These are phyloP conservation scores for Neltuma alba DNA, from an alignment of 306 rosid genomes.

Conservation along the genomic window DNA sequence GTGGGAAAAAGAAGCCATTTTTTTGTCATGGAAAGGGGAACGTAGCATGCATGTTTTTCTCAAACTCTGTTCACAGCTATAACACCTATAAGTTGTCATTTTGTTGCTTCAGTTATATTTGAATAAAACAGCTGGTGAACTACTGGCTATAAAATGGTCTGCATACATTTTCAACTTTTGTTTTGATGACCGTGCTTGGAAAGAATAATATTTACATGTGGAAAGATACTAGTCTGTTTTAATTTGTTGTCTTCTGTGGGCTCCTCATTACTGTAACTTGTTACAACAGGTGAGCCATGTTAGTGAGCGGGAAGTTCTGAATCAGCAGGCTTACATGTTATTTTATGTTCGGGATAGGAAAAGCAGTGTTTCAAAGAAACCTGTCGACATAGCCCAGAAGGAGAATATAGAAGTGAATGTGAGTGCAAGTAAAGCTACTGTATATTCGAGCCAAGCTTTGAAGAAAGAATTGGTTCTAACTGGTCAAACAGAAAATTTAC, in stretches of 20 bases:
- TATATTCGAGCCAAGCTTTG: constrained; percentile 41
- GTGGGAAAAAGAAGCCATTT: neutral
- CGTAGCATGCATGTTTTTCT: neutral
- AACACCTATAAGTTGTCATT: neutral
- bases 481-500: constrained; percentile 38
- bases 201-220: neutral
- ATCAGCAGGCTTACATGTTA: constrained; percentile 96
- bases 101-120: neutral
- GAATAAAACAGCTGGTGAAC: neutral
- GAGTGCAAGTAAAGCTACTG: constrained; percentile 37
- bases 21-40: neutral
- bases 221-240: neutral
- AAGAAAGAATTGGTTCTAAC: constrained; percentile 45
- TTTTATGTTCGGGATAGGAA: constrained; percentile 92
- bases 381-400: constrained; percentile 50
- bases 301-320: constrained; percentile 74
- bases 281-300: constrained; percentile 72
- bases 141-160: constrained; percentile 7
- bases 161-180: neutral
- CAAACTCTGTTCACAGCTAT: neutral
- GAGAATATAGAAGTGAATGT: constrained; percentile 50
- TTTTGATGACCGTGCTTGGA: constrained; percentile 1
- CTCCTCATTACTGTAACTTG: neutral
- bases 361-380: constrained; percentile 55
- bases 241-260: neutral